Conservation (phyloP, 106 monocot genomes). For the Allium sativum region DNA sequence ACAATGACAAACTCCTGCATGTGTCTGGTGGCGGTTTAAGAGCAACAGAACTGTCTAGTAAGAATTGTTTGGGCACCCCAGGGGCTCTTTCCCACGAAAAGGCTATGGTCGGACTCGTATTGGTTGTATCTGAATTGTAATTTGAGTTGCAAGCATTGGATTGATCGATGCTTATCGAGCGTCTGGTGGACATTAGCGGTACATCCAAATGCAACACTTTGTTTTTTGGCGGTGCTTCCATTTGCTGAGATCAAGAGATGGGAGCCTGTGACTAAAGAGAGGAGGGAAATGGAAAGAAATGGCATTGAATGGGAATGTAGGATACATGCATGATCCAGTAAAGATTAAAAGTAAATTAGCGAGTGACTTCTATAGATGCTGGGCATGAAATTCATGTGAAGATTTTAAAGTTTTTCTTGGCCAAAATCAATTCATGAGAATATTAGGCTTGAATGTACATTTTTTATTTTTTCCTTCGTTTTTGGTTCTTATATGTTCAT, state of each 20-base stretch:
- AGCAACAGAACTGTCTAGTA: background rate
- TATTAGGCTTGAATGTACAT: too few species aligned
- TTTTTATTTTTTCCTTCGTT: too few species aligned
- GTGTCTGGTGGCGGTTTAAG: slow-evolving; percentile 43
- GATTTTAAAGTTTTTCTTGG: too few species aligned
- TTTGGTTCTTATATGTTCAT: too few species aligned
- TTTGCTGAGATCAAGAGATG: background rate
- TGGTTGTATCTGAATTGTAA: background rate
- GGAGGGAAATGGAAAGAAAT: background rate
- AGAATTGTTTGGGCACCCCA: slow-evolving; percentile 33
- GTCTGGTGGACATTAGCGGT: slow-evolving; percentile 43
- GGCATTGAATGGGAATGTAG: background rate
- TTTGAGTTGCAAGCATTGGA: background rate
- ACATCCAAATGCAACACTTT: slow-evolving; percentile 24
- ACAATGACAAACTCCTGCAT: background rate
- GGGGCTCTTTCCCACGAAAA: slow-evolving; percentile 60
- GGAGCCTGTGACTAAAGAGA: background rate
- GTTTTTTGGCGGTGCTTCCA: background rate
- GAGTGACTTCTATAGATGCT: too few species aligned
- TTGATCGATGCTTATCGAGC: background rate
- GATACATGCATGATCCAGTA: too few species aligned
- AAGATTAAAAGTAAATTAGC: too few species aligned
- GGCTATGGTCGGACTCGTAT: slow-evolving; percentile 25
- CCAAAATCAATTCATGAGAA: too few species aligned
- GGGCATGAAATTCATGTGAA: too few species aligned